Evolutionary conservation across 805 yeast species (phyloP).

Genomic region (Starmerella tilneyi): DNA sequence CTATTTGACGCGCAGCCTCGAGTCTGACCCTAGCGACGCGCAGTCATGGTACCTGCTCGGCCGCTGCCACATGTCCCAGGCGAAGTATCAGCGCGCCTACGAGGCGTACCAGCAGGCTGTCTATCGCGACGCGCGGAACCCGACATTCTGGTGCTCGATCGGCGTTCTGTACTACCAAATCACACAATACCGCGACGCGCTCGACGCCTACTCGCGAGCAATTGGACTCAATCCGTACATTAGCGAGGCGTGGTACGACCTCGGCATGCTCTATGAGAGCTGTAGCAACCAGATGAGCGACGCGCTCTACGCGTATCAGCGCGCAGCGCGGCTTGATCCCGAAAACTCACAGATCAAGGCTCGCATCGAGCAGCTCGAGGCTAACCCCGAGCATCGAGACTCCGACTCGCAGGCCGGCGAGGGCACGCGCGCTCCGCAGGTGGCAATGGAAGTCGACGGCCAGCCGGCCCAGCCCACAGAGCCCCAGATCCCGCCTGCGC

Average conservation of each 20-base stretch:
- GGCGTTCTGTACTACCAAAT: conserved; percentile 96
- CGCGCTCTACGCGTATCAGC: conserved; percentile 92
- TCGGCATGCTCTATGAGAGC: conserved; percentile 93
- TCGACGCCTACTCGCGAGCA: conserved; percentile 95
- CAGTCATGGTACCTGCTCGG: conserved; percentile 97
- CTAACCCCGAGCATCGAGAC: conserved; percentile 44
- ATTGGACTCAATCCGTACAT: conserved; percentile 91
- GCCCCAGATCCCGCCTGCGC: conserved; percentile 23
- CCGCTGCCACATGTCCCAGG: conserved; percentile 91
- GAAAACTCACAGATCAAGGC: conserved; percentile 89
- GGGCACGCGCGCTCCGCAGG: conserved; percentile 34
- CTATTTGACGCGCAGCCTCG: conserved; percentile 75
- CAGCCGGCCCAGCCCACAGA: conserved; percentile 19
- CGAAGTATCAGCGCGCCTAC: conserved; percentile 90
- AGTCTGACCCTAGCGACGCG: conserved; percentile 82
- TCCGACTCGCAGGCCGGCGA: conserved; percentile 20
- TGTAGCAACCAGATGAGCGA: conserved; percentile 92
- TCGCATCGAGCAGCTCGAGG: conserved; percentile 69
- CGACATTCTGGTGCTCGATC: conserved; percentile 93
- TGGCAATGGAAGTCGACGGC: conserved; percentile 22
- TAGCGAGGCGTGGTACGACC: conserved; percentile 96
- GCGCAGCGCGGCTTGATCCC: conserved; percentile 93
- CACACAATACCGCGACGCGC: conserved; percentile 89
- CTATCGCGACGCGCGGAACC: conserved; percentile 89
- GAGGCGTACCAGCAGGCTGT: conserved; percentile 99